phyloP scores from a whole-genome alignment of 2,329 filamentous ascomycete genomes.

The Tetracladium maxilliforme region DNA sequence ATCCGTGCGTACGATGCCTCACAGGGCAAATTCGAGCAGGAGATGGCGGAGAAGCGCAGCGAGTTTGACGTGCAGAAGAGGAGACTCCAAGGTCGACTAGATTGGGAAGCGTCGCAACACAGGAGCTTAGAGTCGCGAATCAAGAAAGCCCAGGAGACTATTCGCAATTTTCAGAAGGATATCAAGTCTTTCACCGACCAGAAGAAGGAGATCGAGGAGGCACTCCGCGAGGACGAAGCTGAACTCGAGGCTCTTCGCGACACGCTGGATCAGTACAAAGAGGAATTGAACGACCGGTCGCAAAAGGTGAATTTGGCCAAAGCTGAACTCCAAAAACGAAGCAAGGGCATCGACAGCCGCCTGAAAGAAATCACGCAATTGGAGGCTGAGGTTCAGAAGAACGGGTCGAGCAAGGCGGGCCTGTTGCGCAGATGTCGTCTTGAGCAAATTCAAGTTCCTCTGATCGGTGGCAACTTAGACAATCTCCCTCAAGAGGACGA shows the following conservation, averaged over 20 bases:
- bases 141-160: constrained; percentile 48
- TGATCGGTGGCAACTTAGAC: constrained; percentile 67
- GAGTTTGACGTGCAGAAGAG: constrained; percentile 78
- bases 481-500: constrained; percentile 59
- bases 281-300: constrained; percentile 51
- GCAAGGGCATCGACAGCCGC: constrained; percentile 64
- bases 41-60: constrained; percentile 73
- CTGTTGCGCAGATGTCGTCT: constrained; percentile 81
- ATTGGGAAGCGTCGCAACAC: constrained; percentile 37
- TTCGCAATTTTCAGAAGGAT: constrained; percentile 51
- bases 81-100: constrained; percentile 47
- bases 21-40: constrained; percentile 83
- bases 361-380: constrained; percentile 62
- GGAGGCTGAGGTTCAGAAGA: constrained; percentile 79
- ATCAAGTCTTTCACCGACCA: constrained; percentile 57
- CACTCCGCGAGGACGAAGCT: constrained; percentile 57
- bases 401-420: constrained; percentile 70
- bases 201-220: constrained; percentile 59
- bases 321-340: constrained; percentile 67
- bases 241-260: constrained; percentile 66
- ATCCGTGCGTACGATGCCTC: constrained; percentile 90
- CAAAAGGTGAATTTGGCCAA: constrained; percentile 69
- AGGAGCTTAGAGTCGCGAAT: constrained; percentile 53
- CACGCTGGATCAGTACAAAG: constrained; percentile 52
- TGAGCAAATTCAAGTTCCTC: constrained; percentile 78